Percentiles rank a stretch among this genome's conserved stretches.
phyloP scores from a whole-genome alignment of 2,329 filamentous ascomycete species.

The Zasmidium cellare region DNA sequence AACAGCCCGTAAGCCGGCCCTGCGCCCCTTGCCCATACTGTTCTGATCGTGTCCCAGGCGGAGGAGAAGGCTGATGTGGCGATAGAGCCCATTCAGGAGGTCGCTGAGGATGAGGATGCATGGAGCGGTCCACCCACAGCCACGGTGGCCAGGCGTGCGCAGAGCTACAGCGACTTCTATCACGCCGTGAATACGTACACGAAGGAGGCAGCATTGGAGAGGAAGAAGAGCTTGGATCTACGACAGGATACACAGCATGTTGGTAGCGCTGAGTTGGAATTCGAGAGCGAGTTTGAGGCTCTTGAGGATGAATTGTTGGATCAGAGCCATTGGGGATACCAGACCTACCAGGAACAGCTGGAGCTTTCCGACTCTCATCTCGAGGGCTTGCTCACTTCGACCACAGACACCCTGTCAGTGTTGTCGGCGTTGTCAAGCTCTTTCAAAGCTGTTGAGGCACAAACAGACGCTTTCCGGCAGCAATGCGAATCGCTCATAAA shows the following conservation, averaged over 20 bases:
- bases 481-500: conserved; percentile 85
- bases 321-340: conserved; percentile 81
- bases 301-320: conserved; percentile 70
- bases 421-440: conserved; percentile 79
- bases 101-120: conserved; percentile 55
- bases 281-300: conserved; percentile 58
- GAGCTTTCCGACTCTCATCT: conserved; percentile 79
- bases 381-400: conserved; percentile 73
- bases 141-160: conserved; percentile 64
- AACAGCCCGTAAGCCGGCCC: conserved; percentile 49
- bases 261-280: conserved; percentile 49
- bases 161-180: conserved; percentile 79
- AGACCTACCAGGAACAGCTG: conserved; percentile 82
- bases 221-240: conserved; percentile 36
- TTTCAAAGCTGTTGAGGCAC: conserved; percentile 82
- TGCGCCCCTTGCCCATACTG: conserved; percentile 32
- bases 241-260: conserved; percentile 29
- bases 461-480: conserved; percentile 89
- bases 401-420: conserved; percentile 71
- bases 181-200: conserved; percentile 60
- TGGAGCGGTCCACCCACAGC: conserved; percentile 63
- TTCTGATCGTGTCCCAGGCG: conserved; percentile 53
- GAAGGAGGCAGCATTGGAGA: conserved; percentile 47
- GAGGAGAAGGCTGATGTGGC: conserved; percentile 55
- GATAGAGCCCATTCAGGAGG: conserved; percentile 56